Conservation (phyloP, 2,329 filamentous ascomycete species). For the Penicillium sp. region DNA sequence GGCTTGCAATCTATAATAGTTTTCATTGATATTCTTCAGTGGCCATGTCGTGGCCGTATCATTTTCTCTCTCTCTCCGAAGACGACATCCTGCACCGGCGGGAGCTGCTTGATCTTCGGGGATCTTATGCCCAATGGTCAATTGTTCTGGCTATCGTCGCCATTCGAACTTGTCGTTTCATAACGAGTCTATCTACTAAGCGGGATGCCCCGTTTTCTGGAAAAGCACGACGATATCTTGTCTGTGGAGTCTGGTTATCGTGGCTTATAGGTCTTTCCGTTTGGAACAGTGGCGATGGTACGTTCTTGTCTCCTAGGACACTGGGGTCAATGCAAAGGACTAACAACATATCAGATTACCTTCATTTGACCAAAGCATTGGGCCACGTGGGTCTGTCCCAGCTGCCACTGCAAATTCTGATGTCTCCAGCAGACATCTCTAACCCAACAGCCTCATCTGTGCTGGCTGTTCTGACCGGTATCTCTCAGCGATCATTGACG, state of each 20-base stretch:
- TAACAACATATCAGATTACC: constrained; percentile 52
- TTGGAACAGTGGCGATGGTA: constrained; percentile 56
- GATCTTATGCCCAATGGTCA: constrained; percentile 56
- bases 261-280: constrained; percentile 55
- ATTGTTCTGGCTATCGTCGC: constrained; percentile 48
- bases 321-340: neutral
- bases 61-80: constrained; percentile 52
- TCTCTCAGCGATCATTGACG: constrained; percentile 58
- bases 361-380: constrained; percentile 63
- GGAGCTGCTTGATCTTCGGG: constrained; percentile 55
- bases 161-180: constrained; percentile 32
- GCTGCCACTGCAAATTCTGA: constrained; percentile 59
- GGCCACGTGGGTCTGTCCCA: constrained; percentile 61
- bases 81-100: constrained; percentile 53
- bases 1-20: neutral
- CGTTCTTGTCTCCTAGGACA: constrained; percentile 15
- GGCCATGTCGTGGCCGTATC: constrained; percentile 47
- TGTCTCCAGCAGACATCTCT: constrained; percentile 46
- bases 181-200: constrained; percentile 36
- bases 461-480: constrained; percentile 52
- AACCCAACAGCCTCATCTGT: constrained; percentile 50
- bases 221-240: constrained; percentile 50
- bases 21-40: neutral
- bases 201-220: constrained; percentile 45
- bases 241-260: constrained; percentile 49